Evolutionary conservation across 2,329 filamentous ascomycete genomes (phyloP).

Genomic region (Verticillium klebahnii): DNA sequence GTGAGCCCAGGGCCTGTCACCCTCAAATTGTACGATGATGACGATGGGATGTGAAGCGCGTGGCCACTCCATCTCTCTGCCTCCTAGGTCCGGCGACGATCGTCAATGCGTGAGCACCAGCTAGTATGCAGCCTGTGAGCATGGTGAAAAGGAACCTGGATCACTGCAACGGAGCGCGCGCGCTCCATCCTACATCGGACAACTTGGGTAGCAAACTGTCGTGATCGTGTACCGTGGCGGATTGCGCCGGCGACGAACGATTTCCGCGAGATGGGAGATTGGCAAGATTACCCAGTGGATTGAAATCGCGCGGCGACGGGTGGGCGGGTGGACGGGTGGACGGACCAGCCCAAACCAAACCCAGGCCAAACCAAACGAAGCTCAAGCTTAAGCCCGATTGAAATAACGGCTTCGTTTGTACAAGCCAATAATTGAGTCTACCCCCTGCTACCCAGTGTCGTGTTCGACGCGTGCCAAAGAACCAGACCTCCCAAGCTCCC

Average conservation of each 20-base stretch:
- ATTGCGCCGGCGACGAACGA: background rate
- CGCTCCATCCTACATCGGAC: no score
- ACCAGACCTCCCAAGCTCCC: background rate
- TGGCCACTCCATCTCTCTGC: background rate
- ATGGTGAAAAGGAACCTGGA: no score
- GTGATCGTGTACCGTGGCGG: background rate
- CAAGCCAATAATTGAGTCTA: background rate
- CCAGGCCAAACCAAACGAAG: background rate
- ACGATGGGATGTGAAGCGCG: background rate
- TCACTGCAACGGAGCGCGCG: no score
- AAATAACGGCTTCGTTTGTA: no score
- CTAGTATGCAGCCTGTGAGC: no score
- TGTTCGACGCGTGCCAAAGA: background rate
- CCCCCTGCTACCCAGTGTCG: background rate
- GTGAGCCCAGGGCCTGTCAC: background rate
- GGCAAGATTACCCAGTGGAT: background rate
- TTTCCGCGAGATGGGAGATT: background rate
- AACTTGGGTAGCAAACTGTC: no score
- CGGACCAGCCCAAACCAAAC: background rate
- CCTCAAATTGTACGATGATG: background rate
- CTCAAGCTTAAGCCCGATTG: background rate
- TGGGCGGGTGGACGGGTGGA: background rate
- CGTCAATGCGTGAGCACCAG: no score
- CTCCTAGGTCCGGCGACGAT: no score
- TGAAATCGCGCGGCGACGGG: background rate